Percentiles rank a stretch among this genome's conserved stretches.
phyloP scores from a whole-genome alignment of 2,329 filamentous ascomycete genomes.

The Penicillium sp. region DNA sequence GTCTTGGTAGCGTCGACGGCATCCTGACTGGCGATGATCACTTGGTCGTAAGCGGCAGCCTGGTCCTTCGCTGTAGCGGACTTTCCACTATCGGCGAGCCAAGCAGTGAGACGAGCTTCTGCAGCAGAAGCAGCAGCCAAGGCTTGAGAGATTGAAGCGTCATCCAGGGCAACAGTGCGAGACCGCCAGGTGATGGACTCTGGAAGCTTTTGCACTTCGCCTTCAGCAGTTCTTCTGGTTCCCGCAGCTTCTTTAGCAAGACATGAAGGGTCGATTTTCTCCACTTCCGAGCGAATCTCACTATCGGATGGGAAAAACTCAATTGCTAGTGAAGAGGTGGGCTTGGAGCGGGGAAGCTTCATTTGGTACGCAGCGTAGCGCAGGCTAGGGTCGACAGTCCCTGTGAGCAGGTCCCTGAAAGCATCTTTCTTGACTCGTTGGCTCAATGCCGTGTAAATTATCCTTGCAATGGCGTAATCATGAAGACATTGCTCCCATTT shows the following conservation, averaged over 20 bases:
- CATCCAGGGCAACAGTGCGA: constrained; percentile 79
- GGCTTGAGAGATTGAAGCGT: constrained; percentile 82
- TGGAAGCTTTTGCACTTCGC: constrained; percentile 50
- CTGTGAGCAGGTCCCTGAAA: constrained; percentile 77
- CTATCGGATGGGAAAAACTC: constrained; percentile 65
- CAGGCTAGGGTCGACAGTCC: constrained; percentile 86
- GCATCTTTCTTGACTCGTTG: constrained; percentile 62
- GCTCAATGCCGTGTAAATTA: constrained; percentile 75
- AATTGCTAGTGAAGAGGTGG: constrained; percentile 70
- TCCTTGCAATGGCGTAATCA: constrained; percentile 67
- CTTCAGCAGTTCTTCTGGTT: constrained; percentile 44
- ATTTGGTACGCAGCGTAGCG: constrained; percentile 91
- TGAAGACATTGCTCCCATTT: constrained; percentile 73
- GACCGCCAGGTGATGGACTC: constrained; percentile 80
- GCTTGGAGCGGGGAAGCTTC: constrained; percentile 76
- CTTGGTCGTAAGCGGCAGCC: constrained; percentile 82
- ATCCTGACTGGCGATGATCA: constrained; percentile 86
- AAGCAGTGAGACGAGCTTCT: constrained; percentile 47
- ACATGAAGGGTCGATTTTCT: constrained; percentile 62
- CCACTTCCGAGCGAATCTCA: constrained; percentile 60
- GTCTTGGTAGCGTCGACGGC: constrained; percentile 88
- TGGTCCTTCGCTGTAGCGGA: constrained; percentile 52
- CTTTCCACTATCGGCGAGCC: constrained; percentile 42
- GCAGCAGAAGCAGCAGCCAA: constrained; percentile 62
- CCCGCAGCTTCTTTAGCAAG: constrained; percentile 55